A percentile compares a stretch with the other conserved stretches of the same genome.
phyloP scores from a whole-genome alignment of 768 basidiomycete genomes.

The Trametes cubensis region DNA sequence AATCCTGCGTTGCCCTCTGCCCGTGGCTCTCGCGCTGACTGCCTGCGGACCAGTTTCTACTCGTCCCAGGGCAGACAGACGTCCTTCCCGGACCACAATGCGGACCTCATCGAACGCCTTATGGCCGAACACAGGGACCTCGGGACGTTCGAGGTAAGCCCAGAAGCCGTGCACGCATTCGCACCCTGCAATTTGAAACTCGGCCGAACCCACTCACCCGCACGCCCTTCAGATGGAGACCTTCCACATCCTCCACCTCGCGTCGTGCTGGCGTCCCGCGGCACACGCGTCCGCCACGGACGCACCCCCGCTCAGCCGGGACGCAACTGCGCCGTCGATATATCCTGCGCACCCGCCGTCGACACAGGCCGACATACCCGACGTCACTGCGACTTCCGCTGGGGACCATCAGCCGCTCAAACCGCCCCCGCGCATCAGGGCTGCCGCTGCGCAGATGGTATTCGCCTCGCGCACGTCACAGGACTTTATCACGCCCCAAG shows the following conservation, averaged over 20 bases:
- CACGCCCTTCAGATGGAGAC: slow-evolving; percentile 73
- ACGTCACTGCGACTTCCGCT: slow-evolving; percentile 21
- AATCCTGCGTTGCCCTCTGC: slow-evolving; percentile 10
- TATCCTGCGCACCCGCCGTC: slow-evolving; percentile 28
- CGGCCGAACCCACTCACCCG: not conserved
- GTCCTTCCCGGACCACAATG: slow-evolving; percentile 77
- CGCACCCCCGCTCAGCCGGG: slow-evolving; percentile 48
- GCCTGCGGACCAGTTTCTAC: slow-evolving; percentile 61
- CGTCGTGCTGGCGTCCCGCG: slow-evolving; percentile 61
- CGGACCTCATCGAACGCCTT: slow-evolving; percentile 59
- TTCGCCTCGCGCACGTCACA: slow-evolving; percentile 75
- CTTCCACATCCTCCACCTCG: slow-evolving; percentile 80
- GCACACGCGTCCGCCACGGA: slow-evolving; percentile 24
- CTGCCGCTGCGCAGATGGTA: slow-evolving; percentile 81
- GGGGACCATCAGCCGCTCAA: slow-evolving; percentile 15
- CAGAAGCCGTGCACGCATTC: not conserved
- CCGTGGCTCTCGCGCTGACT: slow-evolving; percentile 14
- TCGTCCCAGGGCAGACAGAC: slow-evolving; percentile 85
- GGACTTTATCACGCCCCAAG: slow-evolving; percentile 74
- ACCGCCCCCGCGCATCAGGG: slow-evolving; percentile 53
- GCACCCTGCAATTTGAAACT: slow-evolving; percentile 8
- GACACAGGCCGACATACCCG: slow-evolving; percentile 23
- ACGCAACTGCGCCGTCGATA: slow-evolving; percentile 45
- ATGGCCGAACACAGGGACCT: slow-evolving; percentile 53
- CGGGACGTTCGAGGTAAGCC: slow-evolving; percentile 67